A percentile compares a stretch with the other conserved stretches of the same genome.
These are phyloP conservation scores for Cyberlindnera xishuangbannaensis DNA, from an alignment of 805 yeast species.

Conservation along the genomic window DNA sequence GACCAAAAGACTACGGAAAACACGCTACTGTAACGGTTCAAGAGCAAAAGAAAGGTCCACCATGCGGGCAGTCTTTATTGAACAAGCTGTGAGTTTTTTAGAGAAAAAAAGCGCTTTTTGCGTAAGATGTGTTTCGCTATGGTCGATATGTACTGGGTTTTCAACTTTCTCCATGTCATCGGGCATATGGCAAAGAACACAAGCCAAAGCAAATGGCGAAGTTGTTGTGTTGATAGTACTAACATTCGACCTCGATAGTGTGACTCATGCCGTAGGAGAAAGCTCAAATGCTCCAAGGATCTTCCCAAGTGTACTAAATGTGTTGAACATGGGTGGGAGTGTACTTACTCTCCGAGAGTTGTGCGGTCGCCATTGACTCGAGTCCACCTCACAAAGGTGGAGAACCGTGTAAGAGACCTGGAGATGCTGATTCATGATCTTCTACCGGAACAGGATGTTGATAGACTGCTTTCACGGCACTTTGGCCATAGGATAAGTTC, in stretches of 20 bases:
- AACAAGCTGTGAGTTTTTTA: conserved; percentile 22
- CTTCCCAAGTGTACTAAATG: conserved; percentile 75
- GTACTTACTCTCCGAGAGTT: conserved; percentile 72
- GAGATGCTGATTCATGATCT: conserved; percentile 39
- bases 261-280: conserved; percentile 78
- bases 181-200: conserved; percentile 4
- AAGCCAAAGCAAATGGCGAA: too few relatives aligned
- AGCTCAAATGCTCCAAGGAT: conserved; percentile 76
- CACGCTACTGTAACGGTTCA: not conserved
- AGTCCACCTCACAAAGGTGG: conserved; percentile 73
- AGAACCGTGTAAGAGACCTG: conserved; percentile 43
- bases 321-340: conserved; percentile 62
- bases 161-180: not conserved
- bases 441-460: conserved; percentile 43
- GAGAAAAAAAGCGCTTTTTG: not conserved
- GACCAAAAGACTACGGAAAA: too few relatives aligned
- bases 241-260: too few relatives aligned
- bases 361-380: conserved; percentile 79
- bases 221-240: too few relatives aligned
- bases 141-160: not conserved
- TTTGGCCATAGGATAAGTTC: conserved; percentile 1
- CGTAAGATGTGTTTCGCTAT: not conserved
- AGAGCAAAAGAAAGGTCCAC: not conserved
- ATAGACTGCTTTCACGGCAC: conserved; percentile 27
- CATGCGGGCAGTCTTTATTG: conserved; percentile 25